Conservation (phyloP, 2,329 filamentous ascomycete genomes). For the Dendryphion nanum region DNA sequence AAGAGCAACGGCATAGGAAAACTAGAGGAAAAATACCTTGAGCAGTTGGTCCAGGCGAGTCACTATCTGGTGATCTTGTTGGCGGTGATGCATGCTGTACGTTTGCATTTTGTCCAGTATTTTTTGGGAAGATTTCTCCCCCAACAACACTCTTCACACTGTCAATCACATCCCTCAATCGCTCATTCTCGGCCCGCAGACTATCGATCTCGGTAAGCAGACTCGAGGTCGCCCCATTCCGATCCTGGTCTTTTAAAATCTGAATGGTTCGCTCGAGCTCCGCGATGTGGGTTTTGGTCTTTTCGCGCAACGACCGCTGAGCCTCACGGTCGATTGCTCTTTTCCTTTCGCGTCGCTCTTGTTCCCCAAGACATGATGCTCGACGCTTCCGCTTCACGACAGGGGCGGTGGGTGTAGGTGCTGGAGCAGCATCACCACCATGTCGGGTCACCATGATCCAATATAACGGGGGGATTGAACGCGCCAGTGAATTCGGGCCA, state of each 20-base stretch:
- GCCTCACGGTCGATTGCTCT: constrained; percentile 37
- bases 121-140: constrained; percentile 16
- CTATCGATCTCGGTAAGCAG: constrained; percentile 31
- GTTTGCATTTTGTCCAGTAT: too few relatives aligned
- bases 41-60: constrained; percentile 17
- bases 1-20: constrained; percentile 1
- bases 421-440: constrained; percentile 21
- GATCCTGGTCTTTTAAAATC: constrained; percentile 33
- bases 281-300: constrained; percentile 38
- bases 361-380: constrained; percentile 34
- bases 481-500: background rate
- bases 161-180: constrained; percentile 32
- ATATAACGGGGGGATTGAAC: background rate
- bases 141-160: constrained; percentile 33
- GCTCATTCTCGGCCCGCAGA: constrained; percentile 34
- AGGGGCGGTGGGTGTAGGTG: constrained; percentile 20
- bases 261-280: constrained; percentile 37
- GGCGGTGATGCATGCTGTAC: constrained; percentile 3
- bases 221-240: constrained; percentile 30
- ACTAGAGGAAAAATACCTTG: constrained; percentile 22
- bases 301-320: constrained; percentile 34
- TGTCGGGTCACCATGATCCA: constrained; percentile 23
- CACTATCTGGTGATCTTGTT: constrained; percentile 10
- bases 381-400: constrained; percentile 33
- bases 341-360: constrained; percentile 34